These are phyloP conservation scores for Aspergillus bertholletiae DNA, from an alignment of 495 filamentous ascomycete species.

Conservation along the genomic window DNA sequence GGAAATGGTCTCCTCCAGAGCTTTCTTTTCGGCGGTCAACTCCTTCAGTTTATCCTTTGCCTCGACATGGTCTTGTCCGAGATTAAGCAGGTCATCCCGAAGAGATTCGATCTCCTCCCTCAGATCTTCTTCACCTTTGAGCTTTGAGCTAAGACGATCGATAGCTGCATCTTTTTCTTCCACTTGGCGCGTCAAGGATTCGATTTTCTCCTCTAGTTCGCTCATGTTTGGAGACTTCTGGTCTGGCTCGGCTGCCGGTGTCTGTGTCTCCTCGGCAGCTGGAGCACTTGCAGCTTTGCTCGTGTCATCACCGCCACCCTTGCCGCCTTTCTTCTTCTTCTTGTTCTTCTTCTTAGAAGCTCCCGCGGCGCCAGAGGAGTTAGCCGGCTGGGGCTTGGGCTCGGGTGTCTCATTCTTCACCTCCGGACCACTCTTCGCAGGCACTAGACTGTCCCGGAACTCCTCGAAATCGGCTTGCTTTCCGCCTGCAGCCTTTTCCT, in stretches of 20 bases:
- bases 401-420: constrained; percentile 14
- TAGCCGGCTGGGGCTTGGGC: constrained; percentile 14
- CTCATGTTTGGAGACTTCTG: constrained; percentile 25
- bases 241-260: constrained; percentile 21
- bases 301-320: constrained; percentile 38
- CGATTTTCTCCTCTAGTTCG: constrained; percentile 50
- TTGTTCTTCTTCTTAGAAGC: constrained; percentile 68
- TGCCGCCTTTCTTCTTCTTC: constrained; percentile 84
- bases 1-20: constrained; percentile 58
- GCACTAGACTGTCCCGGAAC: constrained; percentile 30
- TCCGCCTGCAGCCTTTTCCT: constrained; percentile 29
- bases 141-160: constrained; percentile 58
- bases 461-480: constrained; percentile 32
- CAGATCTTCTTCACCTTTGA: constrained; percentile 74
- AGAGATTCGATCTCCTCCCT: constrained; percentile 83
- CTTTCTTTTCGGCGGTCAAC: constrained; percentile 56
- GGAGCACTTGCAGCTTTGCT: constrained; percentile 26
- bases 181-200: constrained; percentile 56
- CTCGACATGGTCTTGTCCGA: constrained; percentile 79
- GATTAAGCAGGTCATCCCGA: constrained; percentile 67
- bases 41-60: constrained; percentile 76
- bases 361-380: constrained; percentile 17
- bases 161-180: constrained; percentile 70
- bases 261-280: constrained; percentile 14
- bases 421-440: constrained; percentile 13